phyloP scores from a whole-genome alignment of 2,329 filamentous ascomycete genomes.

The Stagonosporopsis cucurbitacearum region DNA sequence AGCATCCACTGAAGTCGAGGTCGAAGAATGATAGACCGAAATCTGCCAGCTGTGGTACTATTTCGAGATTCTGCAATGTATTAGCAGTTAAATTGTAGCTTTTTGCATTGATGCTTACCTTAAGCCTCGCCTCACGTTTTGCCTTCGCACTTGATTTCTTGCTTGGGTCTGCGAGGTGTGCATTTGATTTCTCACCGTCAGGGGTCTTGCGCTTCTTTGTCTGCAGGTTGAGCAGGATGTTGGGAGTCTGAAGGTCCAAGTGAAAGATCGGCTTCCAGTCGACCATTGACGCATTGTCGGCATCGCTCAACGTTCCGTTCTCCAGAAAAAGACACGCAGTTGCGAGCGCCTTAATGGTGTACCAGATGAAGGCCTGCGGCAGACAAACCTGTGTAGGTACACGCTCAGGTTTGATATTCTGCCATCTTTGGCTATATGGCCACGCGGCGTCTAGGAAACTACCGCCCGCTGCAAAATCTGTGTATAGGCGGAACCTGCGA shows the following conservation, averaged over 20 bases:
- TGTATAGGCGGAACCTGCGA: background rate
- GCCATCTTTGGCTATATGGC: background rate
- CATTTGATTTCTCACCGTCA: background rate
- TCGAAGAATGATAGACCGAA: constrained; percentile 6
- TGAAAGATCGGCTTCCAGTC: constrained; percentile 3
- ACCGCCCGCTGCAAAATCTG: background rate
- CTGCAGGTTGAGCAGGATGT: background rate
- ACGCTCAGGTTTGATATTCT: background rate
- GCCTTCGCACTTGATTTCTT: background rate
- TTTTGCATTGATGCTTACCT: background rate
- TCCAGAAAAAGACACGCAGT: background rate
- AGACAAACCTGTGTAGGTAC: background rate
- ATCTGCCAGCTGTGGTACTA: background rate
- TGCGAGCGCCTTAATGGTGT: constrained; percentile 3
- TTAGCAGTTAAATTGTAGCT: background rate
- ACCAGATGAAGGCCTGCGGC: constrained; percentile 5
- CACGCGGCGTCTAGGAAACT: background rate
- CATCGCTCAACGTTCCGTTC: background rate
- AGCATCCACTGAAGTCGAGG: background rate
- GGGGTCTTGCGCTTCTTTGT: background rate
- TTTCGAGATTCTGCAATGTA: background rate
- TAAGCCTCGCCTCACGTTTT: background rate
- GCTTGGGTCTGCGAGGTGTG: background rate
- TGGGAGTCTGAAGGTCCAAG: constrained; percentile 1
- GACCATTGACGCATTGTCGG: background rate